Percentiles rank a stretch among this genome's conserved stretches.
phyloP scores from a whole-genome alignment of 2,329 filamentous ascomycete species.

The Apiospora phragmitis region DNA sequence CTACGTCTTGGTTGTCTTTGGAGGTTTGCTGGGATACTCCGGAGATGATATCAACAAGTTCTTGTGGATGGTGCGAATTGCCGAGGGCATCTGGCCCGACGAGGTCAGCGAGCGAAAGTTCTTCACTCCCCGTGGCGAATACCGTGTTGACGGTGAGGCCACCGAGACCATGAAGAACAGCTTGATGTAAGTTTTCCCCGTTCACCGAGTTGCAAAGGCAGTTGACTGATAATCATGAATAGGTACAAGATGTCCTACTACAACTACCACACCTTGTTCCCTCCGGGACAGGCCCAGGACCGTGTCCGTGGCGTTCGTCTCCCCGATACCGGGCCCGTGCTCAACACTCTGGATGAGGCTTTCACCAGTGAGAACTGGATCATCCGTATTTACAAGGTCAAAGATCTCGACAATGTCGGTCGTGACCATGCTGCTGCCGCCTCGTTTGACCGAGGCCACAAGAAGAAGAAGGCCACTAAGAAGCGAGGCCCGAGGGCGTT shows the following conservation, averaged over 20 bases:
- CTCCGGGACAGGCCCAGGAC: slow-evolving; percentile 84
- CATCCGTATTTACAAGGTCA: slow-evolving; percentile 99
- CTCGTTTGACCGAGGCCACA: slow-evolving; percentile 76
- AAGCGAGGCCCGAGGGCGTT: slow-evolving; percentile 71
- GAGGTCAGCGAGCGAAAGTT: slow-evolving; percentile 97
- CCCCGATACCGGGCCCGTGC: slow-evolving; percentile 80
- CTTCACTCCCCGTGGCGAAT: slow-evolving; percentile 92
- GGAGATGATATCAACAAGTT: slow-evolving; percentile 99
- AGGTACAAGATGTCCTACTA: slow-evolving; percentile 99
- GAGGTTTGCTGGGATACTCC: slow-evolving; percentile 92
- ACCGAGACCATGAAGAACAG: slow-evolving; percentile 99
- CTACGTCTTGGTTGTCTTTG: slow-evolving; percentile 97
- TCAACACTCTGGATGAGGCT: slow-evolving; percentile 91
- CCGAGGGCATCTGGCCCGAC: slow-evolving; percentile 99
- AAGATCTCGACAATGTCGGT: slow-evolving; percentile 94
- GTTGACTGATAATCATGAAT: slow-evolving; percentile 27
- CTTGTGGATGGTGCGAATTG: slow-evolving; percentile 99
- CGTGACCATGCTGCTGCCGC: slow-evolving; percentile 74
- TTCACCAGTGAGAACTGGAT: slow-evolving; percentile 99
- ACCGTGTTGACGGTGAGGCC: slow-evolving; percentile 88
- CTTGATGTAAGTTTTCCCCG: slow-evolving; percentile 75
- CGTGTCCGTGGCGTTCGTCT: slow-evolving; percentile 80
- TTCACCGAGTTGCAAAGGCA: background rate
- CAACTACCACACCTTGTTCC: slow-evolving; percentile 93
- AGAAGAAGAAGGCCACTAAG: slow-evolving; percentile 78